Percentiles rank a stretch among this genome's conserved stretches.
Evolutionary conservation across 2,329 filamentous ascomycete genomes (phyloP).

Genomic region (Juglanconis oblonga): DNA sequence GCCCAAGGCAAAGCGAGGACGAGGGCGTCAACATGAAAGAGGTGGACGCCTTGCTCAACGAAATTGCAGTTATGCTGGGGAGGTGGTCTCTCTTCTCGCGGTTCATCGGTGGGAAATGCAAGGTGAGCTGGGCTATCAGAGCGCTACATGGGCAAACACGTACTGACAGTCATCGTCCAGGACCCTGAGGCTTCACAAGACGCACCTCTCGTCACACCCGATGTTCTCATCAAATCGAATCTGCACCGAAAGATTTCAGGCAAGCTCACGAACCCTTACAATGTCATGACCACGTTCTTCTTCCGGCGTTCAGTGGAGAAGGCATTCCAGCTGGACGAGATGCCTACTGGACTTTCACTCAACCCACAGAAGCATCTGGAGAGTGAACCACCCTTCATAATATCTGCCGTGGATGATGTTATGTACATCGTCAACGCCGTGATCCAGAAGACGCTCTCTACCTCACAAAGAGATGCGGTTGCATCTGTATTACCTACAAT

Average conservation of each 20-base stretch:
- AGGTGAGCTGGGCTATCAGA: slow-evolving; percentile 50
- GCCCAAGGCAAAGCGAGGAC: slow-evolving; percentile 69
- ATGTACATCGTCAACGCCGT: slow-evolving; percentile 99
- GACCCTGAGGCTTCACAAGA: slow-evolving; percentile 50
- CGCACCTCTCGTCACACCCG: slow-evolving; percentile 62
- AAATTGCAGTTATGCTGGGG: slow-evolving; percentile 88
- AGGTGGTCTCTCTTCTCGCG: slow-evolving; percentile 90
- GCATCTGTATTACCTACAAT: slow-evolving; percentile 76
- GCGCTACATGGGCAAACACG: slow-evolving; percentile 15
- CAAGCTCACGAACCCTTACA: slow-evolving; percentile 78
- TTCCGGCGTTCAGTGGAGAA: slow-evolving; percentile 95
- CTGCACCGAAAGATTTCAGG: slow-evolving; percentile 74
- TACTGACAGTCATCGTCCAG: slow-evolving; percentile 36
- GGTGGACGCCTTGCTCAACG: slow-evolving; percentile 80
- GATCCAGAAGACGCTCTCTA: slow-evolving; percentile 80
- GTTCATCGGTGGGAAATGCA: slow-evolving; percentile 84
- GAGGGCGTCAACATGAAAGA: slow-evolving; percentile 97
- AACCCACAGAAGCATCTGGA: slow-evolving; percentile 69
- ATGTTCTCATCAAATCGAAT: slow-evolving; percentile 74
- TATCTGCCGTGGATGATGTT: slow-evolving; percentile 93
- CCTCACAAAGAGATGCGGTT: slow-evolving; percentile 76
- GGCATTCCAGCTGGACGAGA: slow-evolving; percentile 93
- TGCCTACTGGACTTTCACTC: slow-evolving; percentile 74
- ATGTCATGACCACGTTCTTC: slow-evolving; percentile 92
- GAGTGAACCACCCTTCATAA: slow-evolving; percentile 83